Base-by-base conservation (phyloP, 768 basidiomycete genomes). In the Trametes cinnabarina region DNA sequence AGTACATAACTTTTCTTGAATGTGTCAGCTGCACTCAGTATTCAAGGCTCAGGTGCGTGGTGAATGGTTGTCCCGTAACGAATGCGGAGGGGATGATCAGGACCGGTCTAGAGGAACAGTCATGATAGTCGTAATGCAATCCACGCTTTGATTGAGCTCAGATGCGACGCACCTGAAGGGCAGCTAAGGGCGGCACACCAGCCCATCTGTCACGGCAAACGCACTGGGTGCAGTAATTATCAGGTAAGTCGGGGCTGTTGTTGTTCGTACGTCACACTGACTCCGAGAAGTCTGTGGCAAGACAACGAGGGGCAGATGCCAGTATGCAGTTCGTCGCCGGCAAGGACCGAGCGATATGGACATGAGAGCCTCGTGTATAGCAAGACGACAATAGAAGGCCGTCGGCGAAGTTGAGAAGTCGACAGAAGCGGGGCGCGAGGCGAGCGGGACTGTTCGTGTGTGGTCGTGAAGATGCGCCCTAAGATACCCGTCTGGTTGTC, bases 341-440 rank as follows among this genome's bases (percentile, higher is more conserved):
- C 52, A 46, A 46, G 42, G 22, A n/a, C 43, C 43, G 52, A 20
- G 17, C 9, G 17, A 19, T 10, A n/a, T 17, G 50, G 40, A 46
- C 15, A 54, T 54, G 52, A 54, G 23, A 46, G 42, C 52, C 52
- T 54, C 52, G 43, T 54, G 52, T 12, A 42, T 51, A 51, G 50
- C 50, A 41, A 41, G 50, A 15, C 52, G 30, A 11, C 32, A 46
- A 10, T 20, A 46, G 52, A 32, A 54, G 52, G 43, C 42, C 52
- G 52, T 43, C 52, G 52, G 52, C 22, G 52, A 54, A 54, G 43
- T 12, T 28, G 30, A 12, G 52, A 54, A 54, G 52, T 19, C 35
- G 30, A 22, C 20, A 30, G 52, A 54, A 44, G 52, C 43, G 34
- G 1, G n/a, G 25, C 52, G 42, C 43, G 52, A 28, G 30, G 41